These are phyloP conservation scores for Litchi chinensis DNA, from an alignment of 345 rosid species.

Conservation along the genomic window DNA sequence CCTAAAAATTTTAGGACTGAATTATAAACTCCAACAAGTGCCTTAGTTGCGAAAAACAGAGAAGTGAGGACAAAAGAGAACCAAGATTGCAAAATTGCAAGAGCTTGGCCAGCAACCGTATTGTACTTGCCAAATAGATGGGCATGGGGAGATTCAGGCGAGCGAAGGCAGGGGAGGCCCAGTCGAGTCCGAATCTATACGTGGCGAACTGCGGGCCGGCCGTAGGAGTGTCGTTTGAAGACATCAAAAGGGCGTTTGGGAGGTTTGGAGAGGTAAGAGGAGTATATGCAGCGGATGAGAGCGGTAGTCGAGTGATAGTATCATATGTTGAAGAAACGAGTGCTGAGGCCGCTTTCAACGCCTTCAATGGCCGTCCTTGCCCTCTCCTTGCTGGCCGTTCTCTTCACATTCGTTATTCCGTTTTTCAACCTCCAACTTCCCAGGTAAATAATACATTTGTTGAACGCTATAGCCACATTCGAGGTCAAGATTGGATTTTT, in stretches of 20 bases:
- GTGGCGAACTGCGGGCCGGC: conserved; percentile 97
- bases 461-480: too few relatives aligned
- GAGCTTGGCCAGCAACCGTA: not conserved
- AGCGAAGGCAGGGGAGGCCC: conserved; percentile 41
- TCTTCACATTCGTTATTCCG: conserved; percentile 75
- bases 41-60: too few relatives aligned
- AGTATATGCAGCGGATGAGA: conserved; percentile 81
- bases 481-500: not conserved
- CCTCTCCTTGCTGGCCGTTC: conserved; percentile 62
- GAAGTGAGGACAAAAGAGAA: too few relatives aligned
- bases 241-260: conserved; percentile 57
- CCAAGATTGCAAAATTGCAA: not conserved
- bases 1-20: too few relatives aligned
- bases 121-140: conserved; percentile 25
- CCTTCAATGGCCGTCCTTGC: conserved; percentile 60
- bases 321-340: conserved; percentile 47
- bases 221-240: conserved; percentile 65
- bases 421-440: conserved; percentile 47
- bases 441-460: conserved; percentile 37
- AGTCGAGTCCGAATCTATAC: conserved; percentile 56
- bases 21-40: too few relatives aligned
- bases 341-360: conserved; percentile 64
- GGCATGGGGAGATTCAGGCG: conserved; percentile 62
- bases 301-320: conserved; percentile 82
- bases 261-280: conserved; percentile 69